Percentiles rank a stretch among this genome's conserved stretches.
Evolutionary conservation across 768 basidiomycete genomes (phyloP).

Genomic region (Erythrobasidium yunnanense): DNA sequence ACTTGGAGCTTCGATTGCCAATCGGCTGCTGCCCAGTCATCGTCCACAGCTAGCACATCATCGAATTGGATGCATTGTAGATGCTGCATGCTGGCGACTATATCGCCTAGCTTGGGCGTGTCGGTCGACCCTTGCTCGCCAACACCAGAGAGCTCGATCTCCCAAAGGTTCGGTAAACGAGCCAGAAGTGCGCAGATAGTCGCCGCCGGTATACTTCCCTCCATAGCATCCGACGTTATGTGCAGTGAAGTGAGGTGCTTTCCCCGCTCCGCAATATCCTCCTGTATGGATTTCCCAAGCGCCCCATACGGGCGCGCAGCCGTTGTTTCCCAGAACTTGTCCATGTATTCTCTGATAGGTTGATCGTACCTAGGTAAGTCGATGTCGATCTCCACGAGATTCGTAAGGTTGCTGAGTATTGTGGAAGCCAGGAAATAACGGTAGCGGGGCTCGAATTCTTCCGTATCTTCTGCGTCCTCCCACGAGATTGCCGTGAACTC

Average conservation of each 20-base stretch:
- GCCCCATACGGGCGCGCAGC: no score
- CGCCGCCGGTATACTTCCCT: background rate
- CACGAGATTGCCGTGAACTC: background rate
- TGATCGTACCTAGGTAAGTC: background rate
- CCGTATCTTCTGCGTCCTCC: background rate
- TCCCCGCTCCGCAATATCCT: background rate
- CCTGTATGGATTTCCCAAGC: no score
- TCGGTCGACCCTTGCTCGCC: background rate
- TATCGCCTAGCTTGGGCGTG: background rate
- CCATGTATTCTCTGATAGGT: background rate
- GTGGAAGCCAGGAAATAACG: background rate
- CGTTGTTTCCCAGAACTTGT: no score
- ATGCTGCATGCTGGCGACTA: slow-evolving; percentile 2
- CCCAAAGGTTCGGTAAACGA: background rate
- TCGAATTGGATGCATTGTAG: background rate
- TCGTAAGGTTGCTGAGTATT: background rate
- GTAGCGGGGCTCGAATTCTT: background rate
- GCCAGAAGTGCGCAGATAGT: background rate
- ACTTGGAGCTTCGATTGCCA: slow-evolving; percentile 5
- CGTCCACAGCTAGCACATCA: background rate
- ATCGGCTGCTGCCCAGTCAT: slow-evolving; percentile 13
- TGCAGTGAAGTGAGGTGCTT: background rate
- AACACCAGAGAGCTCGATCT: background rate
- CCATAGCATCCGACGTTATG: background rate
- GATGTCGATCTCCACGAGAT: slow-evolving; percentile 4